Base-by-base conservation (phyloP, 305 asterid species). In the Vinca major region DNA sequence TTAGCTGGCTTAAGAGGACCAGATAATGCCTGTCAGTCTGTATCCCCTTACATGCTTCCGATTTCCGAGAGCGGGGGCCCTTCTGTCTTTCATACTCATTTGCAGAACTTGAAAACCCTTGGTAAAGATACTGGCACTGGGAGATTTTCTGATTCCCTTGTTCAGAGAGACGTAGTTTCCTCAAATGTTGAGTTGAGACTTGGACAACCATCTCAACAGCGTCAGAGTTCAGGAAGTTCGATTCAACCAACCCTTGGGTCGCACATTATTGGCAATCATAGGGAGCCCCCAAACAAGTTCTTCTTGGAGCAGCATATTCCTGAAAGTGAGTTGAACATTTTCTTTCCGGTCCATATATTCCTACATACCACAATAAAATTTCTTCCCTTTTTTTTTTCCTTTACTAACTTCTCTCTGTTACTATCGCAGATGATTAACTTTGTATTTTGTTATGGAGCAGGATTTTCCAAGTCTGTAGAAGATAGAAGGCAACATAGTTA, bases 181-280 rank as follows among this genome's bases (percentile, higher is more conserved):
- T 85, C 93, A 65, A 74, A 78, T 71, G 63, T 78, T 74, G 89
- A 80, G 73, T 81, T 83, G 79, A 83, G 83, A 72, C 89, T 85
- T 65, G 86, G 89, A 74, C 87, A 80, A 75, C 86, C 81, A 51
- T 78, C 85, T 48, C 78, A 75, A 66, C 80, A 73, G 69, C 78
- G 73, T 73, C 78, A 49, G 73, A 65, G 67, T 64, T 69, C 74
- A 67, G 81, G 80, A 71, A 69, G 74, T 72, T 76, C 77, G 73
- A n/a, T 45, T 70, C 63, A 49, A 62, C 76, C 60, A 61, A 52
- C 76, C 68, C 63, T 68, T 67, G 82, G 65, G 49, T 75, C 80
- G 62, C 66, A 73, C 68, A 65, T 43, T 41, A 47, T 61, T 72
- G 77, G 74, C 69, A 54, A 65, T 71, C 77, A 72, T 66, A 54